phyloP scores from a whole-genome alignment of 768 basidiomycete species.

The Fomitopsis pulvina region DNA sequence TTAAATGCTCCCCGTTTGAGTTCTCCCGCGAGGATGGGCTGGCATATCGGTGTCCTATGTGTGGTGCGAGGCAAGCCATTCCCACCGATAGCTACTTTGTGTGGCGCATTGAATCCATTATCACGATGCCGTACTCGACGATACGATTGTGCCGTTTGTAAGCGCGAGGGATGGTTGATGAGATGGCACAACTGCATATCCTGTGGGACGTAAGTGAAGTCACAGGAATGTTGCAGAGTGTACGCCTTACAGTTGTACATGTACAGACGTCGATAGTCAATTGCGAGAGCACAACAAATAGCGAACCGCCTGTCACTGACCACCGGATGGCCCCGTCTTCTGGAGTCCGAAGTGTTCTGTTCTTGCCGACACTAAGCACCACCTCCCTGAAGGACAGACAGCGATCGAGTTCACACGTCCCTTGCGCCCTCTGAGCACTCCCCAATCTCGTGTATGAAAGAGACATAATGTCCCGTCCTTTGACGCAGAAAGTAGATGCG shows the following conservation, averaged over 20 bases:
- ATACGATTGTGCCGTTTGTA: conserved; percentile 31
- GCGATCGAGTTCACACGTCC: conserved; percentile 86
- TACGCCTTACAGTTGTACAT: conserved; percentile 55
- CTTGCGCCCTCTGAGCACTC: conserved; percentile 89
- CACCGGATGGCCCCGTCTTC: conserved; percentile 93
- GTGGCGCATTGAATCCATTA: too few relatives aligned
- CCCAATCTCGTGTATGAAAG: conserved; percentile 93
- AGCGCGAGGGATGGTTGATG: conserved; percentile 70
- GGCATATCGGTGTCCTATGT: too few relatives aligned
- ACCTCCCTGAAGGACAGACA: conserved; percentile 88
- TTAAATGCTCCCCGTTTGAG: too few relatives aligned
- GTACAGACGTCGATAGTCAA: conserved; percentile 78
- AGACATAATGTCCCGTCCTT: conserved; percentile 93
- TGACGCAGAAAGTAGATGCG: conserved; percentile 86
- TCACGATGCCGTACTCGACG: not conserved
- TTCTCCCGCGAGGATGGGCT: too few relatives aligned
- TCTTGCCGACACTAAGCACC: conserved; percentile 87
- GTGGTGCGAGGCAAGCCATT: too few relatives aligned
- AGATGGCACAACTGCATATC: conserved; percentile 72
- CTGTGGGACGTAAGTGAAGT: conserved; percentile 30
- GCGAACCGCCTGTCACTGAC: conserved; percentile 68
- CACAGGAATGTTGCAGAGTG: not conserved
- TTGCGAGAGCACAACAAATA: conserved; percentile 75
- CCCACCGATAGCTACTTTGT: not conserved
- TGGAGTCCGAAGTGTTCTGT: conserved; percentile 71